A percentile compares a stretch with the other conserved stretches of the same genome.
Conservation (phyloP, 2,329 filamentous ascomycete species). For the Thermomyces lanuginosus region DNA sequence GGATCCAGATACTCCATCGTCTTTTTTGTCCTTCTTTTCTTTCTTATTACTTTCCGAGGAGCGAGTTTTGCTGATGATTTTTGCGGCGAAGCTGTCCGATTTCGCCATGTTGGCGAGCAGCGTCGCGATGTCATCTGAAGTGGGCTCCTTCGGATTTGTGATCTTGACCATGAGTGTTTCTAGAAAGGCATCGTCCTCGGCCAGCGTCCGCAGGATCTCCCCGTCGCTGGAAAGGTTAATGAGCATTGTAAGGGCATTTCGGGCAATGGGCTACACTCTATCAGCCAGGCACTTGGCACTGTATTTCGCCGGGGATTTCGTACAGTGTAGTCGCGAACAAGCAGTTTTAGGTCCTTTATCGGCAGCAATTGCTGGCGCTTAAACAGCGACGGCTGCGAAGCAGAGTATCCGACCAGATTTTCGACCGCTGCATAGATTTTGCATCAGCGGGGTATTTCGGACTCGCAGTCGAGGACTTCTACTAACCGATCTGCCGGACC, state of each 20-base stretch:
- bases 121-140: slow-evolving; percentile 77
- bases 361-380: slow-evolving; percentile 64
- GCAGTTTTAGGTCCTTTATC: slow-evolving; percentile 70
- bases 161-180: slow-evolving; percentile 56
- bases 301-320: slow-evolving; percentile 12
- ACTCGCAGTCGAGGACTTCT: background rate
- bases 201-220: slow-evolving; percentile 56
- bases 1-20: slow-evolving; percentile 58
- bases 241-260: slow-evolving; percentile 60
- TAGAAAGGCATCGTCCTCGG: slow-evolving; percentile 65
- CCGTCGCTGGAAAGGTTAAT: slow-evolving; percentile 78
- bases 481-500: slow-evolving; percentile 60
- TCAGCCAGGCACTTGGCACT: background rate
- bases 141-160: slow-evolving; percentile 51
- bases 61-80: slow-evolving; percentile 46
- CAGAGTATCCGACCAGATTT: slow-evolving; percentile 70
- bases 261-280: slow-evolving; percentile 56
- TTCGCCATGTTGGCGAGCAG: slow-evolving; percentile 84
- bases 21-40: too few relatives aligned
- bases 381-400: slow-evolving; percentile 63
- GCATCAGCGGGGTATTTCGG: slow-evolving; percentile 4
- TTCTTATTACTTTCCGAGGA: slow-evolving; percentile 30
- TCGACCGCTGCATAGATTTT: slow-evolving; percentile 29
- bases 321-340: slow-evolving; percentile 71
- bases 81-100: slow-evolving; percentile 53